phyloP scores from a whole-genome alignment of 768 basidiomycete genomes.

The Omphalotus guepiniiformis region DNA sequence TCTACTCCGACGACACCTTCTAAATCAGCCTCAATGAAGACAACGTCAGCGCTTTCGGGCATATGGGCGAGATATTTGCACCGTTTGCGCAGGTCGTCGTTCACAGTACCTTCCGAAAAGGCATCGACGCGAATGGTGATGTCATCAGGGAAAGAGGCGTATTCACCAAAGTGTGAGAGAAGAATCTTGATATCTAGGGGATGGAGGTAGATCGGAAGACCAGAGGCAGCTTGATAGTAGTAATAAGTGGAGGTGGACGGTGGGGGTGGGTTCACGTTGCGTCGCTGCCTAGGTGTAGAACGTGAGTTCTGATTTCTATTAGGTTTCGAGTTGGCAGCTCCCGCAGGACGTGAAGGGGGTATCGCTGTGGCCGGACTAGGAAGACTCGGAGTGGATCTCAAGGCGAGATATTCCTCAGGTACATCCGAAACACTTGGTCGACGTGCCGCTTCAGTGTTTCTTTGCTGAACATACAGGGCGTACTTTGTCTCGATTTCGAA shows the following conservation, averaged over 20 bases:
- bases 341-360: slow-evolving; percentile 7
- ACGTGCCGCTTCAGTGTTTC: slow-evolving; percentile 22
- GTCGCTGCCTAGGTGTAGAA: slow-evolving; percentile 54
- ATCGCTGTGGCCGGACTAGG: slow-evolving; percentile 12
- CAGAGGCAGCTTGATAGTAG: slow-evolving; percentile 93
- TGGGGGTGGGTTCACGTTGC: slow-evolving; percentile 82
- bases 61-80: slow-evolving; percentile 95
- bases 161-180: slow-evolving; percentile 75
- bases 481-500: slow-evolving; percentile 49
- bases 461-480: slow-evolving; percentile 24
- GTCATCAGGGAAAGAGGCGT: slow-evolving; percentile 78
- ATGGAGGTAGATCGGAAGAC: slow-evolving; percentile 88
- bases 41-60: slow-evolving; percentile 87
- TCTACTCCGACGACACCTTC: slow-evolving; percentile 70
- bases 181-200: slow-evolving; percentile 95
- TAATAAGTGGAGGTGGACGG: slow-evolving; percentile 89
- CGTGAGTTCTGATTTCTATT: slow-evolving; percentile 30
- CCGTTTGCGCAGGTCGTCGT: slow-evolving; percentile 89
- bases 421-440: slow-evolving; percentile 28
- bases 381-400: slow-evolving; percentile 25
- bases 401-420: slow-evolving; percentile 57
- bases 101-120: slow-evolving; percentile 71
- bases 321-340: slow-evolving; percentile 3
- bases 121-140: slow-evolving; percentile 81
- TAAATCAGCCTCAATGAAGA: slow-evolving; percentile 89